Evolutionary conservation across 1,284 basidiomycete genomes (phyloP), one percentile per base, ranked within the genome.

Genomic region (Naganishia sp.): DNA sequence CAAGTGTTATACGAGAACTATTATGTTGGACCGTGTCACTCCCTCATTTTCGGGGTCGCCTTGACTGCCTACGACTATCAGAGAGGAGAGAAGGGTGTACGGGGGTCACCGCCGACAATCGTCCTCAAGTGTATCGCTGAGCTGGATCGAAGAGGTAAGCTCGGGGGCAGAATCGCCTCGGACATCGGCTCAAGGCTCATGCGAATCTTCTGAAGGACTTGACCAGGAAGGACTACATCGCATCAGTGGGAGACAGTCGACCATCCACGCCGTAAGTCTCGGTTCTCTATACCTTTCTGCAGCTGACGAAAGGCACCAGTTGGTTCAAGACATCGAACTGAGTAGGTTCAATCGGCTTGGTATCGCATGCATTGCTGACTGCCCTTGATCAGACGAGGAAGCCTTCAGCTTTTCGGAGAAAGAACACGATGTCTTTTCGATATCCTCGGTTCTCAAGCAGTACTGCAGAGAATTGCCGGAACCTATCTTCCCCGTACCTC

Each of bases 391-490:
- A 68, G 89, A 96, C 75, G 96, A 98, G 79, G 80, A 83, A n/a
- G 81, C 82, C 4, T 98, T 98, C 78, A 80, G 84, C 64, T 95
- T 99, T 75, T 81, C 84, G 13, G 79, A 84, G 6, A 85, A 85
- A 53, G 91, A 96, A 73, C 59, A 66, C 52, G 96, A 99, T 75
- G 84, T 94, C 0, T 90, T 88, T 74, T 90, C 89, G 11, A 89
- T 97, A n/a, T 86, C 92, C 5, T 92, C 92, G 0, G 83, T 99
- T 55, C 81, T 99, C 65, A 98, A 99, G 84, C 90, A 92, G 59
- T 69, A 81, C 83, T 99, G 45, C 31, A 88, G 95, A 39, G 92
- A 94, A 75, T 82, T 99, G 2, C 94, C 95, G 0, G 91, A 94
- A 72, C 90, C 94, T 0, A 84, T 98, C n/a, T 94, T 98, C 82